Evolutionary conservation across 2,329 filamentous ascomycete genomes (phyloP).

Genomic region (Paracorniculantispora psalliotae): DNA sequence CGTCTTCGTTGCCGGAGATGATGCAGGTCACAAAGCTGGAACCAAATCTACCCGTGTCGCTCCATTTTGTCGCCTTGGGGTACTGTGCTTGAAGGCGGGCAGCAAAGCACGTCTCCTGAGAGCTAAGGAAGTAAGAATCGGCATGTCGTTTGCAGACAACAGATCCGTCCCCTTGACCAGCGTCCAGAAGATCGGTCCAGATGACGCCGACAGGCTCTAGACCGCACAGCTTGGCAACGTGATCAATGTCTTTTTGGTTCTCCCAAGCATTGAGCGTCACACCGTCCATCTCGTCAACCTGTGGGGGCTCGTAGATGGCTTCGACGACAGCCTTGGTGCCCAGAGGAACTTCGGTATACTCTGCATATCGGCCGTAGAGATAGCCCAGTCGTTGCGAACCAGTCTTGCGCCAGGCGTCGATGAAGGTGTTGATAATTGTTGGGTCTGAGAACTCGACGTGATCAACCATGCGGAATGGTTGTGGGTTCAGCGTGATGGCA

Average conservation of each 20-base stretch:
- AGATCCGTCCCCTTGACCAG: slow-evolving; percentile 73
- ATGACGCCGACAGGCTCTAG: slow-evolving; percentile 87
- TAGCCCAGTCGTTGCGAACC: slow-evolving; percentile 83
- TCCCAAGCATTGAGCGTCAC: slow-evolving; percentile 81
- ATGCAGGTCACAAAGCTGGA: slow-evolving; percentile 97
- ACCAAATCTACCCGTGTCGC: slow-evolving; percentile 86
- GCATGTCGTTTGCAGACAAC: slow-evolving; percentile 94
- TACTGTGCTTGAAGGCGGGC: slow-evolving; percentile 82
- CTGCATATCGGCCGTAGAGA: slow-evolving; percentile 83
- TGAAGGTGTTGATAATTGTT: slow-evolving; percentile 78
- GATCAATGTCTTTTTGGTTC: slow-evolving; percentile 75
- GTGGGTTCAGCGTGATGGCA: slow-evolving; percentile 90
- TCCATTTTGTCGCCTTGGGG: slow-evolving; percentile 92
- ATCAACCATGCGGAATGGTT: slow-evolving; percentile 93
- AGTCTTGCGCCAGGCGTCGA: slow-evolving; percentile 86
- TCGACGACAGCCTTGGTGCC: slow-evolving; percentile 95
- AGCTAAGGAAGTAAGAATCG: slow-evolving; percentile 91
- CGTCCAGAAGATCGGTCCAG: slow-evolving; percentile 85
- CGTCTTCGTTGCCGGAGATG: slow-evolving; percentile 84
- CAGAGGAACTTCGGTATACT: slow-evolving; percentile 88
- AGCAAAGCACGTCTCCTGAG: slow-evolving; percentile 85
- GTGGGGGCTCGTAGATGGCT: slow-evolving; percentile 94
- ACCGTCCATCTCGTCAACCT: slow-evolving; percentile 83
- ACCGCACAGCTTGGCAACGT: slow-evolving; percentile 76
- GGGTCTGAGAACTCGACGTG: slow-evolving; percentile 93